phyloP scores from a whole-genome alignment of 495 filamentous ascomycete species.

The Daldinia bambusicola region DNA sequence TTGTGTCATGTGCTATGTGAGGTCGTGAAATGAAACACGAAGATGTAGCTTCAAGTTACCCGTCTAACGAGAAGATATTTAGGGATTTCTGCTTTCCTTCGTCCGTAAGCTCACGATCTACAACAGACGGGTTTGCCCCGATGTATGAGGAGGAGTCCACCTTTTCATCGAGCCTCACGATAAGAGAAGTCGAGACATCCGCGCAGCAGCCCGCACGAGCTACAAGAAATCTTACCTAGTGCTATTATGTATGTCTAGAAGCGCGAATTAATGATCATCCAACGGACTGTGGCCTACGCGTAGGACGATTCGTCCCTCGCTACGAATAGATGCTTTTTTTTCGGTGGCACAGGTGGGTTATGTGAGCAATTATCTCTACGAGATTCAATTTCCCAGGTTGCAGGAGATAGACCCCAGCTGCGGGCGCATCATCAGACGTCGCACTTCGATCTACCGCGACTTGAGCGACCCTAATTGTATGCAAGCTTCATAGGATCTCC shows the following conservation, averaged over 20 bases:
- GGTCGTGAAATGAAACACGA: conserved; percentile 37
- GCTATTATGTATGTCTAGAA: conserved; percentile 35
- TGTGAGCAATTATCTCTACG: conserved; percentile 33
- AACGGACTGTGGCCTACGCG: conserved; percentile 32
- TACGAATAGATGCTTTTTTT: conserved; percentile 36
- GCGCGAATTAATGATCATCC: conserved; percentile 28
- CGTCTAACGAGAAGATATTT: conserved; percentile 6
- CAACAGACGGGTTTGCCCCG: neutral
- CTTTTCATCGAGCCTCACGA: conserved; percentile 8
- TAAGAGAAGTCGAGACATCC: conserved; percentile 18
- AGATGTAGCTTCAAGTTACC: conserved; percentile 25
- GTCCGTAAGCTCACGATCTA: conserved; percentile 9
- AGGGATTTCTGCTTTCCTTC: conserved; percentile 19
- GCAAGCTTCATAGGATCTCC: conserved; percentile 29
- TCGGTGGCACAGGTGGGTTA: conserved; percentile 31
- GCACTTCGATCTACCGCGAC: conserved; percentile 38
- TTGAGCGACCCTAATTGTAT: conserved; percentile 38
- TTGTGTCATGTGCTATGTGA: conserved; percentile 33
- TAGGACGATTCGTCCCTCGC: conserved; percentile 45
- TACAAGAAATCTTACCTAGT: conserved; percentile 15
- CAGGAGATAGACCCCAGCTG: conserved; percentile 29
- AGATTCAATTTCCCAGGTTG: conserved; percentile 40
- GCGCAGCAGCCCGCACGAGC: conserved; percentile 29
- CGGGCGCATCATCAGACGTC: conserved; percentile 39
- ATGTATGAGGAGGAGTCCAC: neutral